Percentiles rank a stretch among this genome's conserved stretches.
Evolutionary conservation across 2,329 filamentous ascomycete genomes (phyloP).

Genomic region (Plenodomus biglobosus): DNA sequence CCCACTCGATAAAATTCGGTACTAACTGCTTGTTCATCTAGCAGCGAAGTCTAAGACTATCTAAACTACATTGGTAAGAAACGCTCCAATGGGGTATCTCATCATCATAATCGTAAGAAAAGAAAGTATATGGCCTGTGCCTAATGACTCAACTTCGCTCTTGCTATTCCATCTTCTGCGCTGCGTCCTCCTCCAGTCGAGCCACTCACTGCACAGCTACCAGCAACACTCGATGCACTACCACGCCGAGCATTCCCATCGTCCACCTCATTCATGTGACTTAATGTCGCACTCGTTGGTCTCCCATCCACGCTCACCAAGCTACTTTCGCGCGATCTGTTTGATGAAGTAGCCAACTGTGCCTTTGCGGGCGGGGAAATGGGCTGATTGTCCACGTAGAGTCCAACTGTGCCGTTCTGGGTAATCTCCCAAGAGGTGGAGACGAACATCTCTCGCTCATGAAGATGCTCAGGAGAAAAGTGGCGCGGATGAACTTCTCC

Average conservation of each 20-base stretch:
- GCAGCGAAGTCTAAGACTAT: no score
- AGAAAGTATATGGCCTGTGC: background rate
- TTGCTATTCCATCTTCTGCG: constrained; percentile 28
- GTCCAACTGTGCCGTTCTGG: constrained; percentile 17
- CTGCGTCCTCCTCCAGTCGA: constrained; percentile 26
- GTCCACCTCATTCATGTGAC: constrained; percentile 1
- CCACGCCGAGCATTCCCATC: background rate
- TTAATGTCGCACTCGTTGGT: constrained; percentile 9
- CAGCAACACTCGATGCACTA: constrained; percentile 2
- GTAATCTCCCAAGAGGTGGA: constrained; percentile 4
- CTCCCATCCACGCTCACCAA: constrained; percentile 8
- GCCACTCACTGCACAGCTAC: background rate
- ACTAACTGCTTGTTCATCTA: no score
- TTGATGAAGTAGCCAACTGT: constrained; percentile 7
- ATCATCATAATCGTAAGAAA: background rate
- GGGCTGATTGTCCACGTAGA: constrained; percentile 15
- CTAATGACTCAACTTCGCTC: constrained; percentile 9
- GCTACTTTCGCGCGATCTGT: constrained; percentile 15
- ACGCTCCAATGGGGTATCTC: constrained; percentile 1
- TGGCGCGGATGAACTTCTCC: constrained; percentile 2
- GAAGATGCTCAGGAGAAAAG: constrained; percentile 4
- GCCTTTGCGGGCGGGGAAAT: constrained; percentile 17
- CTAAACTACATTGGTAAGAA: background rate
- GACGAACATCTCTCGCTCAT: constrained; percentile 2
- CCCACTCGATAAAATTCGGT: no score